These are phyloP conservation scores for Populus euphratica DNA, from an alignment of 345 rosid genomes.

Conservation along the genomic window DNA sequence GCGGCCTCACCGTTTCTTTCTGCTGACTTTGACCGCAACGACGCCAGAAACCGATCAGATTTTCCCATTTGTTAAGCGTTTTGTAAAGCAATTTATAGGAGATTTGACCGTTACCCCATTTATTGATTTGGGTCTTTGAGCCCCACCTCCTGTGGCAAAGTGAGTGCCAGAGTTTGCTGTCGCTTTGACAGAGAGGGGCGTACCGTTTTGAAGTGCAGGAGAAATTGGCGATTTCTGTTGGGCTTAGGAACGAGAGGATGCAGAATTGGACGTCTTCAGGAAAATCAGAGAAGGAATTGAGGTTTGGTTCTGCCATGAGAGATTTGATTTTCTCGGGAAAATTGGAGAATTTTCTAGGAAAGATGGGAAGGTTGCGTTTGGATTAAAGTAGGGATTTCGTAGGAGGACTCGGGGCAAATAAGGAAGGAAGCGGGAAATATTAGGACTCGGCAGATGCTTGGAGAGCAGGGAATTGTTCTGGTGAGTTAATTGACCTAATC, in stretches of 20 bases:
- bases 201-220: conserved; percentile 75
- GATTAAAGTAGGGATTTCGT: neutral
- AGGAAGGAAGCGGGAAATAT: neutral
- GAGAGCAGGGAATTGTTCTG: conserved; percentile 23
- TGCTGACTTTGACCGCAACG: conserved; percentile 54
- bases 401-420: neutral
- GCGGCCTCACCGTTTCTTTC: conserved; percentile 31
- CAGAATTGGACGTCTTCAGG: conserved; percentile 83
- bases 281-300: conserved; percentile 51
- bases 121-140: conserved; percentile 55
- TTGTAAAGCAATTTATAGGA: conserved; percentile 57
- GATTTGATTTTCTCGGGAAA: conserved; percentile 8
- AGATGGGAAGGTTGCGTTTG: neutral
- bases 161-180: conserved; percentile 64
- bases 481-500: neutral
- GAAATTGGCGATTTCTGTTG: conserved; percentile 61
- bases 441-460: conserved; percentile 25
- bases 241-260: conserved; percentile 70
- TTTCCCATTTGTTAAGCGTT: conserved; percentile 57
- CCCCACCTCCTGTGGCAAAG: conserved; percentile 84
- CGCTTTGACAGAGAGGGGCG: conserved; percentile 52
- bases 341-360: too few species aligned
- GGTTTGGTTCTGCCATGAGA: conserved; percentile 7
- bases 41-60: conserved; percentile 91
- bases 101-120: conserved; percentile 70